A percentile compares a stretch with the other conserved stretches of the same genome.
phyloP scores from a whole-genome alignment of 768 basidiomycete genomes.

The Tylopilus subfusipes region DNA sequence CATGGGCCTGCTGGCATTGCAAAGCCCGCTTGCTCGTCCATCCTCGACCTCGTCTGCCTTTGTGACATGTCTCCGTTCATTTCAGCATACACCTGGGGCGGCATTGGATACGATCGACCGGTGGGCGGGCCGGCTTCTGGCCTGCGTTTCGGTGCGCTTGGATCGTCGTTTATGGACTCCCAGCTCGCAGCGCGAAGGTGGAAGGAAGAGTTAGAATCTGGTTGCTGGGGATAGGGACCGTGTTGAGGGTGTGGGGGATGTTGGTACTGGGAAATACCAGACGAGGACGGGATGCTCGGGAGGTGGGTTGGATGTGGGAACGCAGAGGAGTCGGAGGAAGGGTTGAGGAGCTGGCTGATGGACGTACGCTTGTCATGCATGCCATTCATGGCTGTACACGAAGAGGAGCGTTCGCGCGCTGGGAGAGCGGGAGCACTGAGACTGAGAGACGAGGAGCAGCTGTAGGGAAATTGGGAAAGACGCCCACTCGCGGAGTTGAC shows the following conservation, averaged over 20 bases:
- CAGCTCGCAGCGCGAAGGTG: constrained; percentile 64
- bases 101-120: constrained; percentile 35
- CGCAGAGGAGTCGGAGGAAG: constrained; percentile 40
- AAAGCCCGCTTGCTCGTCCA: constrained; percentile 32
- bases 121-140: constrained; percentile 31
- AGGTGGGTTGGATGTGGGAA: constrained; percentile 31
- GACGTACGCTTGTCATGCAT: constrained; percentile 51
- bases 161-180: constrained; percentile 39
- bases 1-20: constrained; percentile 30
- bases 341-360: constrained; percentile 49
- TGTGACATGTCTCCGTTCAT: constrained; percentile 31
- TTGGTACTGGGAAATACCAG: constrained; percentile 27
- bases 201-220: constrained; percentile 37
- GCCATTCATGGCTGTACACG: constrained; percentile 35
- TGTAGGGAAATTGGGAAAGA: constrained; percentile 29
- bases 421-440: constrained; percentile 4
- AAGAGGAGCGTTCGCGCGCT: constrained; percentile 11
- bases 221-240: constrained; percentile 26
- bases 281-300: constrained; percentile 21
- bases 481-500: constrained; percentile 32
- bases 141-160: constrained; percentile 35
- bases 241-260: constrained; percentile 28
- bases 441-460: constrained; percentile 19
- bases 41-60: constrained; percentile 27
- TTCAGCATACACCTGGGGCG: constrained; percentile 34